Percentiles rank a stretch among this genome's conserved stretches.
These are phyloP conservation scores for Pouteria campechiana DNA, from an alignment of 179 eudicot species.

Conservation along the genomic window DNA sequence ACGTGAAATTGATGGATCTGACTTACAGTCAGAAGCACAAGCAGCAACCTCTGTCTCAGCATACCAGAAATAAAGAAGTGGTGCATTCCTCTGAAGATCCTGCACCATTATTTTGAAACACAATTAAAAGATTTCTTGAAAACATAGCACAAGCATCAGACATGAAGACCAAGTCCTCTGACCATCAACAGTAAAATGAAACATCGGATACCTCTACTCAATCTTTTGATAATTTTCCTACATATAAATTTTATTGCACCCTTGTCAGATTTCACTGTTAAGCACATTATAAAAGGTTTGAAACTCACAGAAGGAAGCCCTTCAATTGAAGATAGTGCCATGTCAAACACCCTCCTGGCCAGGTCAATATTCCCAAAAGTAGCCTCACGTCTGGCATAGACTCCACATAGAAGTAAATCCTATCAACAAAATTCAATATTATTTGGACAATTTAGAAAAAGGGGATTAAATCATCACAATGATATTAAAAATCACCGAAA, in stretches of 20 bases:
- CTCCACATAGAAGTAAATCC: conserved; percentile 90
- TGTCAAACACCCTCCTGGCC: conserved; percentile 91
- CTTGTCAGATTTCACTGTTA: too few species aligned
- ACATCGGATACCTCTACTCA: too few species aligned
- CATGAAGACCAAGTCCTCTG: too few species aligned
- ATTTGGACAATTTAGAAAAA: background rate
- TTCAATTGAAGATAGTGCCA: conserved; percentile 75
- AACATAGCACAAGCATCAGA: too few species aligned
- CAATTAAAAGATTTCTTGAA: background rate
- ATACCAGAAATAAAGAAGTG: conserved; percentile 79
- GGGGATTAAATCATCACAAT: too few species aligned
- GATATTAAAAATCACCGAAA: too few species aligned
- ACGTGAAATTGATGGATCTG: conserved; percentile 52
- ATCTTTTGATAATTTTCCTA: too few species aligned
- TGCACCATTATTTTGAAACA: conserved; percentile 26
- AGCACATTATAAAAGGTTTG: conserved; percentile 2
- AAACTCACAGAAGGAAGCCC: conserved; percentile 53
- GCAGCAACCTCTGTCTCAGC: conserved; percentile 63
- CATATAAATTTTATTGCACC: too few species aligned
- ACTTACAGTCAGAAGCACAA: conserved; percentile 13
- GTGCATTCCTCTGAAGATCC: conserved; percentile 45
- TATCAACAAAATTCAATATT: conserved; percentile 9
- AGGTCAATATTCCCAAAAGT: conserved; percentile 70
- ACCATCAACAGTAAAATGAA: too few species aligned
- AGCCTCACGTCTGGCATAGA: conserved; percentile 94